Percentiles rank a stretch among this genome's conserved stretches.
These are phyloP conservation scores for Bathelium albidoporum DNA, from an alignment of 495 filamentous ascomycete species.

Conservation along the genomic window DNA sequence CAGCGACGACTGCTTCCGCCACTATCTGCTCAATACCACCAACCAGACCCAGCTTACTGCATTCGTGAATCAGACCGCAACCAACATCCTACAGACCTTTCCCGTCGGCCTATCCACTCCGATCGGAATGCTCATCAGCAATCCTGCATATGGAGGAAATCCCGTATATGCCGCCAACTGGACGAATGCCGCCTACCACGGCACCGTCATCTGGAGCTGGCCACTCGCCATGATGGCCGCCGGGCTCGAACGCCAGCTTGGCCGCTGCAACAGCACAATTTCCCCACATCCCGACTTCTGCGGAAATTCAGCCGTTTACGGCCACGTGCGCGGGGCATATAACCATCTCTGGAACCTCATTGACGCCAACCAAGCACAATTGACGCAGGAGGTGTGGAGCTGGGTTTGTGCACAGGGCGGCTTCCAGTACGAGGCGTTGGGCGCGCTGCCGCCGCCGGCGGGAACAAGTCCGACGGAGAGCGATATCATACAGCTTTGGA, in stretches of 20 bases:
- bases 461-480: constrained; percentile 39
- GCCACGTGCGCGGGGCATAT: constrained; percentile 46
- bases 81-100: constrained; percentile 46
- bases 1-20: constrained; percentile 54
- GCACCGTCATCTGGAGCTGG: constrained; percentile 58
- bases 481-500: constrained; percentile 47
- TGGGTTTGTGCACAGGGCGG: constrained; percentile 43
- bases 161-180: constrained; percentile 39
- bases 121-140: constrained; percentile 49
- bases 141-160: constrained; percentile 48
- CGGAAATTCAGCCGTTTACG: constrained; percentile 33
- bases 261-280: constrained; percentile 23
- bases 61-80: constrained; percentile 46
- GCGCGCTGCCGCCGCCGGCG: constrained; percentile 41
- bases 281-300: constrained; percentile 44
- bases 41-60: constrained; percentile 45
- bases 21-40: constrained; percentile 51
- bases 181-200: constrained; percentile 50
- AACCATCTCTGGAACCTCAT: constrained; percentile 51
- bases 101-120: constrained; percentile 48
- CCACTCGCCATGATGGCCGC: constrained; percentile 55
- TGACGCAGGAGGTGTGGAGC: constrained; percentile 53
- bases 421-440: constrained; percentile 44
- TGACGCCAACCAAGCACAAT: constrained; percentile 41
- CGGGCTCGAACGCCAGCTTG: constrained; percentile 36